These are phyloP conservation scores for Fraxinus greggii DNA, from an alignment of 305 asterid genomes.

Conservation along the genomic window DNA sequence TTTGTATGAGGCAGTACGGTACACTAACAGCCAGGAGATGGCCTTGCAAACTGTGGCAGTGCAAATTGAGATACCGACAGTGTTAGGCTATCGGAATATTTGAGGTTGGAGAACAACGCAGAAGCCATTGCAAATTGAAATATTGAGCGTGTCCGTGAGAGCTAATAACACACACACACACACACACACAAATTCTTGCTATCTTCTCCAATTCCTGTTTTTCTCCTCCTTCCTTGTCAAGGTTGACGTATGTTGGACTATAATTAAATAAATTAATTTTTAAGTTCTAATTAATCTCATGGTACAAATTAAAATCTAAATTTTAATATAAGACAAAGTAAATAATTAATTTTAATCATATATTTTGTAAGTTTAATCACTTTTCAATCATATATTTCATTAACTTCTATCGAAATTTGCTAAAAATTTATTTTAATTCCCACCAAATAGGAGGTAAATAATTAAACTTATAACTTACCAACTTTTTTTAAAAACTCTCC, in stretches of 20 bases:
- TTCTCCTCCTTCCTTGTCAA: background rate
- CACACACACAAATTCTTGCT: background rate
- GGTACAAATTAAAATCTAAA: no score
- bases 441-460: no score
- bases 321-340: no score
- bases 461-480: no score
- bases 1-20: slow-evolving; percentile 85
- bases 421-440: no score
- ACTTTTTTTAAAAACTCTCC: no score
- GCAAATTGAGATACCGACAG: slow-evolving; percentile 70
- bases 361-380: no score
- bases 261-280: no score
- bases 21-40: slow-evolving; percentile 84
- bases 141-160: background rate
- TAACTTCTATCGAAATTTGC: no score
- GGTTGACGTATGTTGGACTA: background rate
- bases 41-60: slow-evolving; percentile 86
- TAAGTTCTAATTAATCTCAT: no score
- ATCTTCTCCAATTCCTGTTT: background rate
- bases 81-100: slow-evolving; percentile 73
- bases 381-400: no score
- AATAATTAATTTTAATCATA: no score
- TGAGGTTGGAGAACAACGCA: slow-evolving; percentile 40
- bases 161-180: background rate
- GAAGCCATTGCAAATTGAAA: slow-evolving; percentile 52